A percentile compares a stretch with the other conserved stretches of the same genome.
Conservation (phyloP, 495 filamentous ascomycete genomes). For the Lophiostoma macrostomum region DNA sequence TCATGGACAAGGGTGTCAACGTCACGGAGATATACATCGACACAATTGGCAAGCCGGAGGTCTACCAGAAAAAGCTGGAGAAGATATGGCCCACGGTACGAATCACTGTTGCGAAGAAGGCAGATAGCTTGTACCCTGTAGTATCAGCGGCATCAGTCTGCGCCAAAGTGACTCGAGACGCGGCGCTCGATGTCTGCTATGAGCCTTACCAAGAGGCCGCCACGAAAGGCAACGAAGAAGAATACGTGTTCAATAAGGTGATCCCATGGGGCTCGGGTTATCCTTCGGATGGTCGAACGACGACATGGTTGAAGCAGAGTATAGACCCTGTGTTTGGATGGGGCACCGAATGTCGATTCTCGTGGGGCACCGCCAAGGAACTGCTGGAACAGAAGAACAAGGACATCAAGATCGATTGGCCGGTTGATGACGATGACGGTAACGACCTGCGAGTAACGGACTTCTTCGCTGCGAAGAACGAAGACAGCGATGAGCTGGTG, state of each 20-base stretch:
- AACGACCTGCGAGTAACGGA: conserved; percentile 67
- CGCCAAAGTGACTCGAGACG: conserved; percentile 93
- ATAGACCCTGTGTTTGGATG: conserved; percentile 96
- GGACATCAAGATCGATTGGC: conserved; percentile 78
- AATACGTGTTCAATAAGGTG: conserved; percentile 13
- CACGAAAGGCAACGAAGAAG: conserved; percentile 10
- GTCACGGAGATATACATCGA: conserved; percentile 90
- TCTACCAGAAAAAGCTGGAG: conserved; percentile 82
- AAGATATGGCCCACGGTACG: conserved; percentile 73
- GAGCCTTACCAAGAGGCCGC: conserved; percentile 38
- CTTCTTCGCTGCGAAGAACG: conserved; percentile 58
- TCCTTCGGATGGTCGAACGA: conserved; percentile 80
- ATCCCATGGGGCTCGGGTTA: conserved; percentile 84
- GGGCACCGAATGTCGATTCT: conserved; percentile 88
- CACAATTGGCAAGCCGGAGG: conserved; percentile 77
- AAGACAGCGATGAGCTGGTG: conserved; percentile 52
- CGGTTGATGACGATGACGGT: conserved; percentile 59
- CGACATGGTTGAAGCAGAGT: conserved; percentile 73
- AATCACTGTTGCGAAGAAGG: conserved; percentile 94
- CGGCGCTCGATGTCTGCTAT: conserved; percentile 74
- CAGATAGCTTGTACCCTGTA: conserved; percentile 87
- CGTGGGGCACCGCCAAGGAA: conserved; percentile 93
- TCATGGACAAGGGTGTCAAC: conserved; percentile 71
- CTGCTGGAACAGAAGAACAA: conserved; percentile 69
- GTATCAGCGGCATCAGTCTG: conserved; percentile 91